A percentile compares a stretch with the other conserved stretches of the same genome.
phyloP scores from a whole-genome alignment of 2,329 filamentous ascomycete genomes.

The Fusarium sp. region DNA sequence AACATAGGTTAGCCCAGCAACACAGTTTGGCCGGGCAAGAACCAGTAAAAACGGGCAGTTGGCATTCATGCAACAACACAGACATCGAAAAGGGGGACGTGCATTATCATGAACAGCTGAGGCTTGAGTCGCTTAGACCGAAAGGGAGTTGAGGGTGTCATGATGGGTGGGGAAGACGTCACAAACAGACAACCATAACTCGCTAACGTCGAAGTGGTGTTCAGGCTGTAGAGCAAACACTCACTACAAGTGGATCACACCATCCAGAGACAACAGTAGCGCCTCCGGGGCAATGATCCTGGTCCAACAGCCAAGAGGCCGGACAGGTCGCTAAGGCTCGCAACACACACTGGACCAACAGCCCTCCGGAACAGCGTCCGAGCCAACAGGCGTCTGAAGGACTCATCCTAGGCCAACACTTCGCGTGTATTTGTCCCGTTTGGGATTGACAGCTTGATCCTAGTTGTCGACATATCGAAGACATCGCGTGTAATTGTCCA shows the following conservation, averaged over 20 bases:
- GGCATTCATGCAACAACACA: background rate
- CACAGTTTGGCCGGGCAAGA: background rate
- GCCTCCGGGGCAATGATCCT: background rate
- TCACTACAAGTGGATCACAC: background rate
- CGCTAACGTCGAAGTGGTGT: background rate
- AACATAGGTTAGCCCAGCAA: background rate
- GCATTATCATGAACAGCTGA: background rate
- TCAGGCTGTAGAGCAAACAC: background rate
- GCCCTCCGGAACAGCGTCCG: background rate
- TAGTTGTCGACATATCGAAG: background rate
- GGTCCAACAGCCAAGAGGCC: background rate
- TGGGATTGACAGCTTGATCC: background rate
- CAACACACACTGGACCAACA: background rate
- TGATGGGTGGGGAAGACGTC: background rate
- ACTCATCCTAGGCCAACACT: background rate
- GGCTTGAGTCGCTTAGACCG: background rate
- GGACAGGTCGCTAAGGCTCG: background rate
- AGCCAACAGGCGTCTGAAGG: background rate
- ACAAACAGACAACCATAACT: background rate
- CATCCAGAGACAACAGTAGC: background rate
- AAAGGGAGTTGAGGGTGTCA: background rate
- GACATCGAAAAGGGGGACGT: background rate
- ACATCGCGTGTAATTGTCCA: background rate
- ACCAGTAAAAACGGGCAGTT: background rate
- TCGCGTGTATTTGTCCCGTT: background rate